Evolutionary conservation across 192 early-diverging fungal species (phyloP), one percentile per base, ranked within the genome.

Genomic region (Martensiomyces pterosporus): DNA sequence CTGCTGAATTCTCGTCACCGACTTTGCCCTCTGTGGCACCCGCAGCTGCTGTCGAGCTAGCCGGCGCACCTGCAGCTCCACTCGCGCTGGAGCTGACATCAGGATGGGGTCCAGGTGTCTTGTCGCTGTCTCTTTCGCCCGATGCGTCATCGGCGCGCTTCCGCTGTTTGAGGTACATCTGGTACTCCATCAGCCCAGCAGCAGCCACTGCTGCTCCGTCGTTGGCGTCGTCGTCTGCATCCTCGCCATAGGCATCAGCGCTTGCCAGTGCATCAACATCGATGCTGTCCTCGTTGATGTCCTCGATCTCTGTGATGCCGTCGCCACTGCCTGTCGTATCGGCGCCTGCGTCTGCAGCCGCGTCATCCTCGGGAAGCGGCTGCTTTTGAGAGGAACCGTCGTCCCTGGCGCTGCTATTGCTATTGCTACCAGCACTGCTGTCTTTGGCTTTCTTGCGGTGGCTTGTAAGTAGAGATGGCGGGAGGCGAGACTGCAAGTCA

Each of bases 401-500:
- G n/a, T n/a, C n/a, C n/a, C n/a, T n/a, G n/a, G n/a, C n/a, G n/a
- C n/a, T n/a, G n/a, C n/a, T n/a, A 24, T 47, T 9, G 24, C 21
- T 21, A 25, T 23, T 52, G 9, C 26, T 15, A 2, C 13, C 34
- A 19, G 2, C 18, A 15, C n/a, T 16, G 18, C 18, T 19, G 19
- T 1, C 37, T n/a, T 41, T 52, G 12, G 29, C 4, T 25, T 57
- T 60, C 26, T 58, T 61, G 38, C 49, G 37, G 4, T 43, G 44
- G 2, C 43, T 24, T 27, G 79, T 84, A 9, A 99, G 76, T 49
- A 99, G 80, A 13, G 92, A 76, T 14, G 80, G 83, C 13, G 97
- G 97, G 9, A 99, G 86, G 10, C 83, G 62, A 9, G 83, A 75
- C 44, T 79, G 68, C 24, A 99, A 71, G 56, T 96, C 87, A 25